Evolutionary conservation across 768 basidiomycete genomes (phyloP).

Genomic region (Pleurotus ostreatus): DNA sequence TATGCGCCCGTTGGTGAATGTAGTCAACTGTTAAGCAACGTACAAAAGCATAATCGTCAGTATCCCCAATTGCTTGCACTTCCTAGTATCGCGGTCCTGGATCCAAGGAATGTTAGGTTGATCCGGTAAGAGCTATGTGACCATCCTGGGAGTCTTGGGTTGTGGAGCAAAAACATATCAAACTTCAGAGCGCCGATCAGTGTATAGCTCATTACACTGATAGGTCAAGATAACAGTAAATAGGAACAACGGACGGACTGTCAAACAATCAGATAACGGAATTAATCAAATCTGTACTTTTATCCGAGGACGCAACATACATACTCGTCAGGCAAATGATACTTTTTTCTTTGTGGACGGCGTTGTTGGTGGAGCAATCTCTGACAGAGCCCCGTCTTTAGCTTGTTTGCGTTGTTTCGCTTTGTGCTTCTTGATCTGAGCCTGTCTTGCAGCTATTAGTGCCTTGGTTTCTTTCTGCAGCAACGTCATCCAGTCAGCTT

Average conservation of each 20-base stretch:
- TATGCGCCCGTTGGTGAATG: too few species aligned
- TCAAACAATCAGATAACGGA: not conserved
- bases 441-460: conserved; percentile 29
- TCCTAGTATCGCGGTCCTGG: too few species aligned
- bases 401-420: conserved; percentile 24
- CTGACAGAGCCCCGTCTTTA: not conserved
- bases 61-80: too few species aligned
- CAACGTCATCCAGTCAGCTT: conserved; percentile 3
- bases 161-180: not conserved
- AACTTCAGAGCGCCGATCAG: not conserved
- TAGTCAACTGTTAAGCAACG: too few species aligned
- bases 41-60: too few species aligned
- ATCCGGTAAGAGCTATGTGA: not conserved
- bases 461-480: conserved; percentile 39
- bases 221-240: not conserved
- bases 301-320: not conserved
- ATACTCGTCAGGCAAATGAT: conserved; percentile 1
- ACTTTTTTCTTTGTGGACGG: conserved; percentile 1
- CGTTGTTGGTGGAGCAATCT: not conserved
- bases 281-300: not conserved
- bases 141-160: not conserved
- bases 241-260: not conserved
- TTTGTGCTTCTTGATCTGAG: conserved; percentile 36
- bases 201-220: not conserved
- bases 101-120: too few species aligned